phyloP scores from a whole-genome alignment of 306 rosid species.

The Rosa chinensis region DNA sequence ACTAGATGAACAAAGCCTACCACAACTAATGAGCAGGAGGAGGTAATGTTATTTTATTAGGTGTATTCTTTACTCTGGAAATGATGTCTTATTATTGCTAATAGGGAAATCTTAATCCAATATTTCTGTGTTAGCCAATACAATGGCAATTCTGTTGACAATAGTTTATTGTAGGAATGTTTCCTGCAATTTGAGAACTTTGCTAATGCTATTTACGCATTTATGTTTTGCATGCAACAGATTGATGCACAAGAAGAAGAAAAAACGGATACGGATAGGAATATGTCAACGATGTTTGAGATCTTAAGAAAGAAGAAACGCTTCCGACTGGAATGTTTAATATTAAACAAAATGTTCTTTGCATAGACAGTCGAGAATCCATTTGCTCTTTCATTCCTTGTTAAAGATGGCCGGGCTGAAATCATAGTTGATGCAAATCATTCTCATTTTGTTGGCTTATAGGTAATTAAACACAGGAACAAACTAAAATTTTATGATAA shows the following conservation, averaged over 20 bases:
- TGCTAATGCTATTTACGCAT: neutral
- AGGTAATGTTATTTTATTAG: constrained; percentile 38
- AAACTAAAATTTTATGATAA: constrained; percentile 57
- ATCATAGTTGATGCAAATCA: constrained; percentile 49
- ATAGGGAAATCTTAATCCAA: neutral
- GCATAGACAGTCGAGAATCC: constrained; percentile 83
- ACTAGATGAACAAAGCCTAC: constrained; percentile 42
- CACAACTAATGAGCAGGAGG: constrained; percentile 53
- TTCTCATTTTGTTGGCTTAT: constrained; percentile 58
- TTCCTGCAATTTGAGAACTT: neutral
- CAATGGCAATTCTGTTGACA: neutral
- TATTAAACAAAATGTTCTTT: constrained; percentile 65
- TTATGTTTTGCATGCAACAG: constrained; percentile 43
- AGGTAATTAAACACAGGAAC: constrained; percentile 83
- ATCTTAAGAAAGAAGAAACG: constrained; percentile 47
- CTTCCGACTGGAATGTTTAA: constrained; percentile 52
- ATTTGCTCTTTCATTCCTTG: constrained; percentile 77
- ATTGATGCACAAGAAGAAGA: constrained; percentile 40
- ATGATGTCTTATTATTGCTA: neutral
- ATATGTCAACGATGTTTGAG: constrained; percentile 64
- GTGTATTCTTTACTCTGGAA: neutral
- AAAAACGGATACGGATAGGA: constrained; percentile 74
- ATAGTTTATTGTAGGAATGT: neutral
- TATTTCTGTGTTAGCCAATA: neutral
- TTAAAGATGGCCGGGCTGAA: constrained; percentile 82